Evolutionary conservation across 2,329 filamentous ascomycete species (phyloP), one percentile per base, ranked within the genome.

Genomic region (Aspergillus ochraceus): DNA sequence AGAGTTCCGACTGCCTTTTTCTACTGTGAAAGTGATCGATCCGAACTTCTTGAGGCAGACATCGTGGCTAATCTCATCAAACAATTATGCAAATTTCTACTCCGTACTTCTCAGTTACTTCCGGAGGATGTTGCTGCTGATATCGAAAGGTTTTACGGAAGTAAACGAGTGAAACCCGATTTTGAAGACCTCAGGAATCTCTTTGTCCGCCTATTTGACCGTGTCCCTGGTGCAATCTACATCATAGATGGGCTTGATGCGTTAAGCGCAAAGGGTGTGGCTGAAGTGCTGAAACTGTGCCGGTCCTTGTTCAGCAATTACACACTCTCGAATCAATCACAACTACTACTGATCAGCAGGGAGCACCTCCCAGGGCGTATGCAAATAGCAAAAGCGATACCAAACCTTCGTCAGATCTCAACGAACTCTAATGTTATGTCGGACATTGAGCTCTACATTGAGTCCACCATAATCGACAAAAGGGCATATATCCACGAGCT

Each of bases 31-130:
- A 58, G 36, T 42, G 64, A 66, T 2, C 29, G 55, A 10, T 52
- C 49, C 45, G 24, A n/a, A 20, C 30, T 46, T 4, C 36, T 59
- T 6, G 32, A 47, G 6, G 52, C 24, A 6, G n/a, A 49, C 49
- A 66, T 68, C 46, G 61, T 68, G 6, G 60, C 65, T 6, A 68
- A 65, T 53, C 58, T 65, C 5, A 62, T 67, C 20, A 65, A 58
- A 36, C 66, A 68, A 49, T 60, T 68, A 4, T 64, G 58, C 46
- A 49, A 57, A 22, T 57, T 60, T 20, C 14, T 65, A 6, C 26
- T 6, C 29, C 14, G 14, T 9, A 55, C 45, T 42, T 30, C 30
- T 8, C 29, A 20, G 36, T 42, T 29, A 4, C 58, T 49, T 50
- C 62, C 59, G 8, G 10, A 46, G 4, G n/a, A 53, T 45, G 32